Base-by-base conservation (phyloP, 2,329 filamentous ascomycete genomes). In the Chaetomium strumarium region DNA sequence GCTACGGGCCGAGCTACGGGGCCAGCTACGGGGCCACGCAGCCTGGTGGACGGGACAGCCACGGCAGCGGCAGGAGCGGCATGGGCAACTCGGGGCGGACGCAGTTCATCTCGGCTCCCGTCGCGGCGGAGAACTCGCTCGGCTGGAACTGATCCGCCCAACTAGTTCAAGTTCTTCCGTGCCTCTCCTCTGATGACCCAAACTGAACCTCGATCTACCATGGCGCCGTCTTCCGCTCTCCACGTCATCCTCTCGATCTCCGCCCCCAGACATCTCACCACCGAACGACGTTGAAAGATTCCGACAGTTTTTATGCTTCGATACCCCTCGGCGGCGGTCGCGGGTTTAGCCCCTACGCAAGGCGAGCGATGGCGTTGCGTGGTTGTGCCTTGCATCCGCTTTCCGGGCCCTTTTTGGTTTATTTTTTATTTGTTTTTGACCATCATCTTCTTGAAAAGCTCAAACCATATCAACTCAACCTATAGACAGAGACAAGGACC, bases 51-150 rank as follows among this genome's bases (percentile, higher is more conserved):
- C 74, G 72, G 51, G 76, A 83, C 67, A 84, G 81, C 62, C 81
- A 85, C 29, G 86, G 86, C 55, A 74, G 73, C 47, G 66, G 66
- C 5, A 70, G 73, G 52, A 76, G 76, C 61, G 76, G 74, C 49
- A 74, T 72, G 67, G 72, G 72, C 62, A 74, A 75, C 68, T 81
- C 78, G 37, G 77, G 70, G 19, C 75, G 79, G 44, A 81, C 78
- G 3, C 77, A 78, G 40, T 76, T 85, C 70, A 96, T 96, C 67
- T 95, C 88, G 56, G 88, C 89, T 33, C 91, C 91, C 3, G 87
- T 96, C 58, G 91, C 91, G 69, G 86, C 90, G 3, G 90, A 95
- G 75, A 96, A 96, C 78, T 95, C 90, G 47, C 80, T 96, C 60
- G 91, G 91, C 64, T 96, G 91, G 91, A 95, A 95, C 75, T 96